Conservation (phyloP, 345 rosid species). For the Hevea brasiliensis region DNA sequence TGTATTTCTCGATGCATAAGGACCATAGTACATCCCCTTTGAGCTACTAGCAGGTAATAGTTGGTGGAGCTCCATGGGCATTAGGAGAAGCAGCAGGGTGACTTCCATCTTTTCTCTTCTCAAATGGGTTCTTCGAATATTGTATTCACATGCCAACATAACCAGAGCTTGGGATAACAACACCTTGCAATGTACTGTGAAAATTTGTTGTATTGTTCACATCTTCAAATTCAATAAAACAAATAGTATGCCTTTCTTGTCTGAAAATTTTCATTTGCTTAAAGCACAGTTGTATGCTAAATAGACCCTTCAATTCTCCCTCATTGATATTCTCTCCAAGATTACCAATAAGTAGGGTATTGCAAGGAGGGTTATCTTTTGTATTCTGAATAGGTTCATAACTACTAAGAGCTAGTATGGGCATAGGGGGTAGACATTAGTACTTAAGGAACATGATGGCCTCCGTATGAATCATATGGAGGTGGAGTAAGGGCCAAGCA, state of each 20-base stretch:
- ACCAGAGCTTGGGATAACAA: conserved; percentile 92
- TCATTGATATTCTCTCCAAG: conserved; percentile 96
- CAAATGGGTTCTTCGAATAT: conserved; percentile 98
- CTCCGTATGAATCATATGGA: conserved; percentile 90
- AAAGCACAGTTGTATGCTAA: conserved; percentile 87
- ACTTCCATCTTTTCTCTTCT: conserved; percentile 75
- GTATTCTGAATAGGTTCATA: conserved; percentile 94
- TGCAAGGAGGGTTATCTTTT: conserved; percentile 97
- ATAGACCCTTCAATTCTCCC: conserved; percentile 87
- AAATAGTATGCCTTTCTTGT: conserved; percentile 98
- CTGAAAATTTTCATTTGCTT: conserved; percentile 96
- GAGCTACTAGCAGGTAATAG: conserved; percentile 73
- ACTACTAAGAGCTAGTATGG: conserved; percentile 83
- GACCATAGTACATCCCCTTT: conserved; percentile 84
- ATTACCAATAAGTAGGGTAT: conserved; percentile 94
- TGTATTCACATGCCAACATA: conserved; percentile 99
- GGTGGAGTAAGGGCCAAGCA: conserved; percentile 59
- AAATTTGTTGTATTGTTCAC: conserved; percentile 75
- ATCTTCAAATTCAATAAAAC: conserved; percentile 98
- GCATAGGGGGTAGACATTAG: conserved; percentile 78
- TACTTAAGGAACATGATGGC: conserved; percentile 74
- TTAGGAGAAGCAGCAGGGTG: conserved; percentile 64
- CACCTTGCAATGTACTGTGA: conserved; percentile 90
- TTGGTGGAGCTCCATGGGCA: conserved; percentile 67
- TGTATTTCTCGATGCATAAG: conserved; percentile 57